Evolutionary conservation across 2,329 filamentous ascomycete genomes (phyloP), one percentile per base, ranked within the genome.

Genomic region (Microcyclospora pomicola): DNA sequence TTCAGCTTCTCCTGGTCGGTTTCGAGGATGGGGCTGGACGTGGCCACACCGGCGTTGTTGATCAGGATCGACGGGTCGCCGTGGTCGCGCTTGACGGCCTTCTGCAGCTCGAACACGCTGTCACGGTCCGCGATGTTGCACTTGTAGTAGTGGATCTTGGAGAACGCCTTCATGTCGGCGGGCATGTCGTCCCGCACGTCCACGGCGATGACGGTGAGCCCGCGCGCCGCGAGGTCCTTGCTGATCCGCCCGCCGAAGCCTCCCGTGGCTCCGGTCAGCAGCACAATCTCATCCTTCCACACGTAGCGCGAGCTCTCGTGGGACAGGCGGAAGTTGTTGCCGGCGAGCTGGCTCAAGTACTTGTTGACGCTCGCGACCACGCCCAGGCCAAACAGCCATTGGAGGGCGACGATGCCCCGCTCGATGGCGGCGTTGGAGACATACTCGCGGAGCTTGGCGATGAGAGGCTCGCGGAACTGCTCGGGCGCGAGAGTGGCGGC

Each of bases 31-130:
- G 59, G 59, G 15, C 63, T 59, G 12, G 60, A 60, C n/a, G 55
- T 47, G 3, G 59, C 64, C 12, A 74, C 62, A 7, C 66, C 66
- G 5, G 67, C 67, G 35, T 69, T 70, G 53, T 69, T 69, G 46
- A 69, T 55, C 15, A 69, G 54, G 9, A 69, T 62, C 3, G 59
- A 63, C 1, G 64, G 62, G n/a, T 65, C 55, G 30, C 65, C 65
- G 15, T 64, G 55, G 2, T 55, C 47, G 1, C 42, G 41, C 14
- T 59, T 56, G 44, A 68, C 62, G 4, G 52, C 40, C 13, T 50
- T 47, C 5, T 59, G 65, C 1, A 59, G 52, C 1, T 56, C 51
- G n/a, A 60, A 54, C 2, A 75, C 64, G 0, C 65, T 64, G 2
- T 63, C 57, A 9, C 62, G 49, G 1, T 62, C 62, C 1, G 66